Percentiles rank a stretch among this genome's conserved stretches.
phyloP scores from a whole-genome alignment of 2,329 filamentous ascomycete genomes.

The Xylogone sp. region DNA sequence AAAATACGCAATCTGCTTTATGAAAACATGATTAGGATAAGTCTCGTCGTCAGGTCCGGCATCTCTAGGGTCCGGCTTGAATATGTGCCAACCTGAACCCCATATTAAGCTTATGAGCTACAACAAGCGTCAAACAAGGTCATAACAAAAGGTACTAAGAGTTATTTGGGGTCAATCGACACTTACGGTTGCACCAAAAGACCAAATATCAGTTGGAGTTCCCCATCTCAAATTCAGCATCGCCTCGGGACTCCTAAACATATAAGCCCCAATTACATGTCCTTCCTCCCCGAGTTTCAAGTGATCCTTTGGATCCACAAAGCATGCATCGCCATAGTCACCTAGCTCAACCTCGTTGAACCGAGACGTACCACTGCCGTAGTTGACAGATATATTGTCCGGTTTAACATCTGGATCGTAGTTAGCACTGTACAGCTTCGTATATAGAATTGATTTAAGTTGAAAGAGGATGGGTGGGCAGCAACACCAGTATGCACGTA shows the following conservation, averaged over 20 bases:
- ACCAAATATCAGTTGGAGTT: conserved; percentile 20
- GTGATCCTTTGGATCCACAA: conserved; percentile 12
- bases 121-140: not conserved
- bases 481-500: conserved; percentile 17
- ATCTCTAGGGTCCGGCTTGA: conserved; percentile 13
- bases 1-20: conserved; percentile 14
- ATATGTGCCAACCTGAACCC: conserved; percentile 13
- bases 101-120: conserved; percentile 14
- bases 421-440: conserved; percentile 2
- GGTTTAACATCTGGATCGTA: conserved; percentile 26
- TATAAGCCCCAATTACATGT: conserved; percentile 12
- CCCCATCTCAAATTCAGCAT: conserved; percentile 16
- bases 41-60: conserved; percentile 11
- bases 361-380: conserved; percentile 10
- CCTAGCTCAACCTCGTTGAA: conserved; percentile 5
- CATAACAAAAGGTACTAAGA: too few relatives aligned
- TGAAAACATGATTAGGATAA: conserved; percentile 12
- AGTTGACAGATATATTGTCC: conserved; percentile 27
- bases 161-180: too few relatives aligned
- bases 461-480: not conserved
- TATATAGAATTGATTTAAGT: not conserved
- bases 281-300: conserved; percentile 5
- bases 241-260: conserved; percentile 16
- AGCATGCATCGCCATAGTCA: conserved; percentile 13
- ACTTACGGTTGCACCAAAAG: conserved; percentile 15